Conservation (phyloP, 129 eudicot species). For the Escallonia rubra region DNA sequence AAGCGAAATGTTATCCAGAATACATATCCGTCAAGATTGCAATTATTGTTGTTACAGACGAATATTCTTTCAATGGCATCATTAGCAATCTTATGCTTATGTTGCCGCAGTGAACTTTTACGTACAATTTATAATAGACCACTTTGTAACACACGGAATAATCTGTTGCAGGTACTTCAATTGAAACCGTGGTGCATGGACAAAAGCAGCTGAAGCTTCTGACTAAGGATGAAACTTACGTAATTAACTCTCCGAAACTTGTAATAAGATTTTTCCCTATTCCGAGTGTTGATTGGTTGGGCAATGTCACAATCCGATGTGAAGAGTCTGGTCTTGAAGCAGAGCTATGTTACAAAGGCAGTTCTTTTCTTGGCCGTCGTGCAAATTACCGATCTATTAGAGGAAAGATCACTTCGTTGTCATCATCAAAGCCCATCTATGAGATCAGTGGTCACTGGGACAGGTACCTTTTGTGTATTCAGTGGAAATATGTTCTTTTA, state of each 20-base stretch:
- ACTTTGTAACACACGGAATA: neutral
- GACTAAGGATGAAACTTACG: conserved; percentile 49
- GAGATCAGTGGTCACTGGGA: conserved; percentile 95
- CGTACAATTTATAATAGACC: neutral
- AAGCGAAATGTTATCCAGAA: too few relatives aligned
- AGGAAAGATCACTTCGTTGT: conserved; percentile 54
- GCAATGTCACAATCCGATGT: conserved; percentile 61
- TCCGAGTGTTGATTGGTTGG: conserved; percentile 68
- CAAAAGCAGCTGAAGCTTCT: conserved; percentile 50
- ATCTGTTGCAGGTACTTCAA: conserved; percentile 42
- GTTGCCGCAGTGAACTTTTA: neutral
- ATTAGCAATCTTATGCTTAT: too few relatives aligned
- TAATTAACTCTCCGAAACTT: conserved; percentile 71
- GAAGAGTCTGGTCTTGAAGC: conserved; percentile 78
- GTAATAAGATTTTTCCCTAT: conserved; percentile 67
- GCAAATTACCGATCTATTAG: conserved; percentile 48
- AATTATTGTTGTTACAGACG: too few relatives aligned
- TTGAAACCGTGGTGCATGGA: conserved; percentile 64
- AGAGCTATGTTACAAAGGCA: conserved; percentile 51
- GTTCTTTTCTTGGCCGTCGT: conserved; percentile 36
- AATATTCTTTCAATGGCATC: too few relatives aligned
- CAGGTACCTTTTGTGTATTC: conserved; percentile 34
- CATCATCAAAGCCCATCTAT: conserved; percentile 35
- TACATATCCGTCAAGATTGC: too few relatives aligned
- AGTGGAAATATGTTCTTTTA: too few relatives aligned